Evolutionary conservation across 352 stramenopile genomes (phyloP).

Genomic region (Phytophthora fragariae): DNA sequence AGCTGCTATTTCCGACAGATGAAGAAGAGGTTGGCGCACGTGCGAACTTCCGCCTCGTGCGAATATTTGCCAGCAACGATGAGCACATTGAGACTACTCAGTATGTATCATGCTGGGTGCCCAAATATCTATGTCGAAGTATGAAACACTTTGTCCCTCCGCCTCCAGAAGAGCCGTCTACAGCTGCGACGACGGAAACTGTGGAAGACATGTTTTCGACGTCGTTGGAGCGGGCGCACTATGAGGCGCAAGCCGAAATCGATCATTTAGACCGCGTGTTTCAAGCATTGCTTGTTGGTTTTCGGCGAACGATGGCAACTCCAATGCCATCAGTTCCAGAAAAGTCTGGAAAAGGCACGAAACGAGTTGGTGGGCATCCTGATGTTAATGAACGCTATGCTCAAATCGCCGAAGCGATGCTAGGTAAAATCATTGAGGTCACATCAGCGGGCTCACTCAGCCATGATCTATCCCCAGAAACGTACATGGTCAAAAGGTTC

Average conservation of each 20-base stretch:
- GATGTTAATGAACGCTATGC: slow-evolving; percentile 22
- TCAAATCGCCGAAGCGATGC: slow-evolving; percentile 39
- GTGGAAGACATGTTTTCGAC: slow-evolving; percentile 18
- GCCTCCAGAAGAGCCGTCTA: neutral
- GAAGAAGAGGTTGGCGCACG: slow-evolving; percentile 49
- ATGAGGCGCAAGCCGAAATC: slow-evolving; percentile 38
- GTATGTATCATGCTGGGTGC: slow-evolving; percentile 79
- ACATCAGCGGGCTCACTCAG: slow-evolving; percentile 22
- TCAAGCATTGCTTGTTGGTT: slow-evolving; percentile 40
- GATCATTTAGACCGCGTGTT: slow-evolving; percentile 40
- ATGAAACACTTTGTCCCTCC: slow-evolving; percentile 41
- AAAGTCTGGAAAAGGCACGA: slow-evolving; percentile 15
- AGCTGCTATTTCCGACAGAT: slow-evolving; percentile 45
- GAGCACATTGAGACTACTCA: slow-evolving; percentile 38
- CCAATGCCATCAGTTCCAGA: neutral
- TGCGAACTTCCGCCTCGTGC: slow-evolving; percentile 64
- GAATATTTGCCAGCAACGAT: slow-evolving; percentile 53
- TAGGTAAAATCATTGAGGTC: slow-evolving; percentile 42
- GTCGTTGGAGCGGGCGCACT: slow-evolving; percentile 35
- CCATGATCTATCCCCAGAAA: slow-evolving; percentile 17
- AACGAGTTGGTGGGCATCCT: slow-evolving; percentile 13
- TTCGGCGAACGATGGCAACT: slow-evolving; percentile 18
- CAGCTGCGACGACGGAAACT: slow-evolving; percentile 14
- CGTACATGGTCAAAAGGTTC: slow-evolving; percentile 32
- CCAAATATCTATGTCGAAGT: slow-evolving; percentile 78